Base-by-base conservation (phyloP, 805 yeast species). In the Candida qinlingensis region DNA sequence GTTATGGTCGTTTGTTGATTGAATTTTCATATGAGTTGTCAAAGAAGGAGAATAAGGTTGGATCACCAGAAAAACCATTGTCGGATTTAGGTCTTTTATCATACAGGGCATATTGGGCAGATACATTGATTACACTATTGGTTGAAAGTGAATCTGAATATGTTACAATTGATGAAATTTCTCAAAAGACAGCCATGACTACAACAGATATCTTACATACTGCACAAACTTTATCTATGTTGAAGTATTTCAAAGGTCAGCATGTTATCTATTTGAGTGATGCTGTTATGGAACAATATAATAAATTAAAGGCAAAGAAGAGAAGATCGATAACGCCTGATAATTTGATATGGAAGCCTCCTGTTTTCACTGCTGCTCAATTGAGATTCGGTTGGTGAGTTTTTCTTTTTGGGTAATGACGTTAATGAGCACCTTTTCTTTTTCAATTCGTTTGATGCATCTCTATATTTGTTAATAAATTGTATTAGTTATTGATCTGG, bases 11-110 rank as follows among this genome's bases (percentile, higher is more conserved):
- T 57, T 72, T 94, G 37, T 74, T 94, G 54, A 94, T 94, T 58
- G 96, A 92, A 60, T 92, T 94, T 63, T 88, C 97, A 4, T 94
- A 94, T 65, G 95, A 87, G 71, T 71, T 94, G 39, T 86, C 96
- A 3, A 83, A 85, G 60, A 85, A 82, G 45, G 99, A 94, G 61
- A 82, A 85, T 45, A 94, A 94, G 64, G 80, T 83, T 4, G 99
- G 99, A 1, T 89, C 97, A 0, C 99, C 99, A 0, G 99, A 94
- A 68, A 94, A 94, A 62, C 99, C 99, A 3, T 73, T 94, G 26
- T 87, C 96, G 0, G 99, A 94, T 74, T 74, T 94, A 62, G 99
- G 99, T 38, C 73, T 94, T 33, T 74, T 94, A 30, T 87, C 96
- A 5, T 94, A 94, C 62, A 81, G 99, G 66, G 96, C 97, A 0